Conservation (phyloP, 1,139 yeast species). For the Protomyces arabidopsidicola region DNA sequence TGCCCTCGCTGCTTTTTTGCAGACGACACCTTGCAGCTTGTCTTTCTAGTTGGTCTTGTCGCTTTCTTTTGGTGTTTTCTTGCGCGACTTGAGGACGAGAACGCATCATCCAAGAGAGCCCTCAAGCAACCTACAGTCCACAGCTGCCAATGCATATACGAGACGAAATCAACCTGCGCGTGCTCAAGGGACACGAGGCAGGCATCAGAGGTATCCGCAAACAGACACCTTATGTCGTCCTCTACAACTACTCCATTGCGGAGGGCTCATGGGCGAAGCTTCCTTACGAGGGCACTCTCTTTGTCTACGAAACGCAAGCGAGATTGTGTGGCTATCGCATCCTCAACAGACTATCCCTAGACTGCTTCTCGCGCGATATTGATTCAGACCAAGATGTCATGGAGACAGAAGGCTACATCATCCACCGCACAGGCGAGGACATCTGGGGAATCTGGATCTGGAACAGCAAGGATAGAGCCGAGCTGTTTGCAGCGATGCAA, state of each 20-base stretch:
- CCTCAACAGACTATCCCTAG: slow-evolving; percentile 16
- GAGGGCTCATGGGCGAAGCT: slow-evolving; percentile 14
- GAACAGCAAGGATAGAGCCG: slow-evolving; percentile 16
- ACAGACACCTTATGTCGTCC: slow-evolving; percentile 22
- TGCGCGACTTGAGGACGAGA: neutral
- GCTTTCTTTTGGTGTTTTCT: neutral
- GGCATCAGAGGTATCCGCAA: slow-evolving; percentile 6
- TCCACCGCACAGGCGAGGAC: slow-evolving; percentile 16
- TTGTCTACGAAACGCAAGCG: slow-evolving; percentile 10
- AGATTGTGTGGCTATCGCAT: slow-evolving; percentile 18
- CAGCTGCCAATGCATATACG: slow-evolving; percentile 1
- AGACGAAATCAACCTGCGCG: slow-evolving; percentile 26
- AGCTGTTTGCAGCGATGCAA: slow-evolving; percentile 14
- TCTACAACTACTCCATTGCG: slow-evolving; percentile 18
- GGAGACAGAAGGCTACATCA: slow-evolving; percentile 26
- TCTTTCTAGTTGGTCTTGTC: too few species aligned
- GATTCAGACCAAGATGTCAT: slow-evolving; percentile 9
- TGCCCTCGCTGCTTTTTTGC: too few species aligned
- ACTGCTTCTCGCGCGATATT: slow-evolving; percentile 15
- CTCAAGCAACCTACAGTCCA: neutral
- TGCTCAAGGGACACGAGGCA: slow-evolving; percentile 12
- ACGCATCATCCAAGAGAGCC: neutral
- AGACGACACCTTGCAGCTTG: too few species aligned
- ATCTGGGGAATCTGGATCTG: slow-evolving; percentile 27
- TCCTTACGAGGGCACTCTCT: slow-evolving; percentile 21